Conservation (phyloP, 1,284 basidiomycete species). For the Irpex sp. region DNA sequence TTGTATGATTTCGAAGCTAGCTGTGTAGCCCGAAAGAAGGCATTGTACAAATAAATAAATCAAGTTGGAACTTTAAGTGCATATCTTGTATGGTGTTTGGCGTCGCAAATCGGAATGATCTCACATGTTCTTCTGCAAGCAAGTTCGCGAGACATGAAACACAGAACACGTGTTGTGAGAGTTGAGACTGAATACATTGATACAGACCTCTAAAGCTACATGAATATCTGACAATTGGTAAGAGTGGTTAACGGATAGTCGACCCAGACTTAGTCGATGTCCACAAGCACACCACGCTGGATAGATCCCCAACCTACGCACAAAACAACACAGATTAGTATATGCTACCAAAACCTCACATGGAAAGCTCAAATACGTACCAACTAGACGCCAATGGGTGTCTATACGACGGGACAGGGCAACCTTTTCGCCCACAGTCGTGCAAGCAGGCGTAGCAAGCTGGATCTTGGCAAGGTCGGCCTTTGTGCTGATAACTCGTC, state of each 20-base stretch:
- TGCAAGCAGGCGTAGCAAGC: constrained; percentile 89
- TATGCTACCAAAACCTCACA: neutral
- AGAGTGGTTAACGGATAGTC: neutral
- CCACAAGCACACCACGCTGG: constrained; percentile 51
- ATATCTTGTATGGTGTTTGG: no score
- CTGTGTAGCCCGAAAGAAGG: neutral
- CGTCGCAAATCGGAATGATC: no score
- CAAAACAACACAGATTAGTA: constrained; percentile 2
- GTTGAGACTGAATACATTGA: constrained; percentile 13
- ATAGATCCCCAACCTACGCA: constrained; percentile 53
- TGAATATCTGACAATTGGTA: constrained; percentile 8
- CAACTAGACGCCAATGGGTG: constrained; percentile 94
- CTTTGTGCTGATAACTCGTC: constrained; percentile 88
- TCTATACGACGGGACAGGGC: constrained; percentile 90
- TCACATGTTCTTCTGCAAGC: no score
- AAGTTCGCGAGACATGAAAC: neutral
- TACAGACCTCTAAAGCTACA: constrained; percentile 20
- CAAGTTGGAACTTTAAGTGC: neutral
- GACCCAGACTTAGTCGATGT: constrained; percentile 38
- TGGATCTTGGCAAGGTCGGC: constrained; percentile 92
- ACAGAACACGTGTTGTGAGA: neutral
- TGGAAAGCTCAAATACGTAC: constrained; percentile 37
- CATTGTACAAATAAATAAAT: neutral
- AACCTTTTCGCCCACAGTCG: constrained; percentile 94
- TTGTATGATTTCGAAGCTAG: neutral